Conservation (phyloP, 148 eudicot species). For the Camellia japonica region DNA sequence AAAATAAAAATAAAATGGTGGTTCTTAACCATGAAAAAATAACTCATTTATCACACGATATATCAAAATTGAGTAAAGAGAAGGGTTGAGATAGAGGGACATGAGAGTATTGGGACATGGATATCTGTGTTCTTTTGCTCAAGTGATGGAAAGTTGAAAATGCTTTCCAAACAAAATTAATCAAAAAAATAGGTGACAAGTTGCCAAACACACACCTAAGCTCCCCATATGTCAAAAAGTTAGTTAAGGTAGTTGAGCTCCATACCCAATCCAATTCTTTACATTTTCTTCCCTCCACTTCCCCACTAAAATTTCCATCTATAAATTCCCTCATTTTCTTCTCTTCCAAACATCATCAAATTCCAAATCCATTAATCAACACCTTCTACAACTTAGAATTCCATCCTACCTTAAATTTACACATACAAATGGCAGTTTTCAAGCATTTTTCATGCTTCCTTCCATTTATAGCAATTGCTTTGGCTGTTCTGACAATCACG, state of each 20-base stretch:
- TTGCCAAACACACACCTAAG: slow-evolving; percentile 25
- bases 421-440: slow-evolving; percentile 9
- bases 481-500: slow-evolving; percentile 7
- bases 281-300: slow-evolving; percentile 19
- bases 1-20: too few species aligned
- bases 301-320: slow-evolving; percentile 21
- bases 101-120: too few species aligned
- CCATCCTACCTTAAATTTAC: background rate
- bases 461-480: slow-evolving; percentile 22
- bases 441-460: background rate
- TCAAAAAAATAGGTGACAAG: background rate
- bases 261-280: slow-evolving; percentile 52
- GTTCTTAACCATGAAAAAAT: too few species aligned
- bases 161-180: background rate
- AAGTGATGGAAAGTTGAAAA: background rate
- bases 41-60: too few species aligned
- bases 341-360: slow-evolving; percentile 15
- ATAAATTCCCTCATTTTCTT: slow-evolving; percentile 29
- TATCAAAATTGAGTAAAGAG: too few species aligned
- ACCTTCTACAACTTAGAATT: too few species aligned
- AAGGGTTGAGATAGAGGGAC: too few species aligned
- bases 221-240: slow-evolving; percentile 9
- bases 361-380: background rate
- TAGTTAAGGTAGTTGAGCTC: slow-evolving; percentile 58
- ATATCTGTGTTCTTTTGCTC: background rate